Conservation (phyloP, 2,329 filamentous ascomycete genomes). For the Alternaria brassicae region DNA sequence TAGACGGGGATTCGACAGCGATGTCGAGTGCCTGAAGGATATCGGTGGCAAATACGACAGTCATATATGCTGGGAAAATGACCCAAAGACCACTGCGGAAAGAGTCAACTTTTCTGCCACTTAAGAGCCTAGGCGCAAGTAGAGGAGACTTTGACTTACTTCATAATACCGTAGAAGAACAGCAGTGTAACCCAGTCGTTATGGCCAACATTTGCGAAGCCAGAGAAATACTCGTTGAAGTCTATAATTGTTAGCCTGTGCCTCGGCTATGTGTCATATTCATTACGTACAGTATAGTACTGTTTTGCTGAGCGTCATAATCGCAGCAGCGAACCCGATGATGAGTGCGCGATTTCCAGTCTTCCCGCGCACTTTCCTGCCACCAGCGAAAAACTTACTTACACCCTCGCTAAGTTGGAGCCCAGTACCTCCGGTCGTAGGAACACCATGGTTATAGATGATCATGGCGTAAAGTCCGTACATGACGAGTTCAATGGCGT, state of each 20-base stretch:
- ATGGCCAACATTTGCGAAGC: conserved; percentile 68
- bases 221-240: conserved; percentile 67
- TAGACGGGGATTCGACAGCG: conserved; percentile 44
- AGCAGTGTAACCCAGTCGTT: conserved; percentile 63
- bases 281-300: conserved; percentile 66
- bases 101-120: conserved; percentile 9
- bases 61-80: conserved; percentile 68
- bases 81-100: conserved; percentile 67
- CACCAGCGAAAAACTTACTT: conserved; percentile 56
- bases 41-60: conserved; percentile 66
- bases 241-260: conserved; percentile 49
- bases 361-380: conserved; percentile 60
- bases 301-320: conserved; percentile 74
- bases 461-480: conserved; percentile 70
- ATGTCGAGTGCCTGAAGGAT: conserved; percentile 66
- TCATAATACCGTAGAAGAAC: conserved; percentile 70
- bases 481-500: conserved; percentile 70
- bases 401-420: conserved; percentile 49
- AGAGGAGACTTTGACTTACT: conserved; percentile 57
- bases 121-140: neutral
- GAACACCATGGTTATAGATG: conserved; percentile 53
- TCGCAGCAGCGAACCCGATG: conserved; percentile 64
- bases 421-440: conserved; percentile 48
- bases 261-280: neutral
- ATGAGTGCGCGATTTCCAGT: conserved; percentile 63